phyloP scores from a whole-genome alignment of 176 grass and related monocot species.

The Paspalum notatum region DNA sequence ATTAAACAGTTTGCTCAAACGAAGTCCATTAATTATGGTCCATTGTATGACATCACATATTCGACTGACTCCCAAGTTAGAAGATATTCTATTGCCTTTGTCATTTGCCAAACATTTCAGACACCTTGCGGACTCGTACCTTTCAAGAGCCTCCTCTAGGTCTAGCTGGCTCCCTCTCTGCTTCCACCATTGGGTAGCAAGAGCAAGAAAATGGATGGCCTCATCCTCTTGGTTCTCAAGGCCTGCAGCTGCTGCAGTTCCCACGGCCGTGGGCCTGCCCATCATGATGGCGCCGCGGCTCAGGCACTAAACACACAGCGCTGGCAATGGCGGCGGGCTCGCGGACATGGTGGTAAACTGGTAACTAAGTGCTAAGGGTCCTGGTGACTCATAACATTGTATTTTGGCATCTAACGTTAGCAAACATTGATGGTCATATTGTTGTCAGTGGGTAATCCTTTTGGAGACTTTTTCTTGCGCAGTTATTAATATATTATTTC shows the following conservation, averaged over 20 bases:
- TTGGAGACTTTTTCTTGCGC: too few species aligned
- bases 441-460: too few species aligned
- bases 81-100: not conserved
- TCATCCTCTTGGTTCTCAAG: slow-evolving; percentile 57
- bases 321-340: not conserved
- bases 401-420: not conserved
- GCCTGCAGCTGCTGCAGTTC: not conserved
- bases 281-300: slow-evolving; percentile 25
- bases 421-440: not conserved
- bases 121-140: not conserved
- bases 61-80: not conserved
- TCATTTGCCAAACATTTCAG: not conserved
- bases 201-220: slow-evolving; percentile 51
- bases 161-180: not conserved
- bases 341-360: not conserved
- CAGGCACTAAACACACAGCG: not conserved
- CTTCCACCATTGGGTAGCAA: not conserved
- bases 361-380: too few species aligned
- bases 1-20: not conserved
- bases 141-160: not conserved
- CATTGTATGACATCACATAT: not conserved
- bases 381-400: too few species aligned
- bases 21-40: not conserved
- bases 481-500: too few species aligned
- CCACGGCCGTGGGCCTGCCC: not conserved